Percentiles rank a stretch among this genome's conserved stretches.
phyloP scores from a whole-genome alignment of 2,329 filamentous ascomycete genomes.

The Sporothrix globosa region DNA sequence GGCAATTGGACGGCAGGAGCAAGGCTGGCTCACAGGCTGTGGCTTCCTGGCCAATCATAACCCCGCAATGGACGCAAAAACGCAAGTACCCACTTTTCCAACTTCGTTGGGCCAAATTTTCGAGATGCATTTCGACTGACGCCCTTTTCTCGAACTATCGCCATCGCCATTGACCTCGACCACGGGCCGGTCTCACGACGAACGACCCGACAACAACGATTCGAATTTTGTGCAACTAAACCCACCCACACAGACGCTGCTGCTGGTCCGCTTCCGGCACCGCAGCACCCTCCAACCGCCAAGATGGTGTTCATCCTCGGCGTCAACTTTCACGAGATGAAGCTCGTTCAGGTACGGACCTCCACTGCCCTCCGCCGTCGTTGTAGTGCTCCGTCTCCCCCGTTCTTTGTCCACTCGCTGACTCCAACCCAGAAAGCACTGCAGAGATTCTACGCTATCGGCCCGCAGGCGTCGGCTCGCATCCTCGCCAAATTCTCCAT shows the following conservation, averaged over 20 bases:
- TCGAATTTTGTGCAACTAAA: not conserved
- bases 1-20: not conserved
- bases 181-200: not conserved
- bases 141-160: not conserved
- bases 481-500: slow-evolving; percentile 90
- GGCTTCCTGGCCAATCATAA: slow-evolving; percentile 27
- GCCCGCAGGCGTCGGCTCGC: slow-evolving; percentile 67
- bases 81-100: slow-evolving; percentile 1
- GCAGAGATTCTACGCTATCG: slow-evolving; percentile 83
- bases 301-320: slow-evolving; percentile 77
- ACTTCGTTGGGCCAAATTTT: slow-evolving; percentile 27
- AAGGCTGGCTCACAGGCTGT: slow-evolving; percentile 25
- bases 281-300: slow-evolving; percentile 41
- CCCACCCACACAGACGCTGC: not conserved
- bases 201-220: not conserved
- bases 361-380: not conserved
- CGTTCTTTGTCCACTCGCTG: slow-evolving; percentile 25
- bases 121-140: slow-evolving; percentile 21
- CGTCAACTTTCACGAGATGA: slow-evolving; percentile 80
- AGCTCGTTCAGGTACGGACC: slow-evolving; percentile 76
- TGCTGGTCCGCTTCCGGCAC: not conserved
- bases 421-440: slow-evolving; percentile 64
- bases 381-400: not conserved
- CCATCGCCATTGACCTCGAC: not conserved
- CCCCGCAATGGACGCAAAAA: not conserved